Evolutionary conservation across 352 stramenopile species (phyloP).

Genomic region (Phytophthora pini): DNA sequence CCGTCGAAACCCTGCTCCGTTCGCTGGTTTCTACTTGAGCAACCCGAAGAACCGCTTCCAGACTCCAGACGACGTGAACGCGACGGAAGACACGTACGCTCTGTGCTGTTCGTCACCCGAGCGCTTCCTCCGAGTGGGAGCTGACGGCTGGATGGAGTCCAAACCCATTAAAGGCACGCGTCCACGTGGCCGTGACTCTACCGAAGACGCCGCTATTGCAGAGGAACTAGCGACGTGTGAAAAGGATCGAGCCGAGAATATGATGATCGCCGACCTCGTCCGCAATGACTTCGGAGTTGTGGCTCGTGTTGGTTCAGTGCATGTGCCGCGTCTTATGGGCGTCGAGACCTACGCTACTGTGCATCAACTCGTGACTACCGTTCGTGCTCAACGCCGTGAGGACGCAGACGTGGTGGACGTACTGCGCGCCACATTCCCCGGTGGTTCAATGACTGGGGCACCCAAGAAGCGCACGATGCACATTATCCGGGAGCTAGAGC

Average conservation of each 20-base stretch:
- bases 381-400: constrained; percentile 76
- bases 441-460: constrained; percentile 98
- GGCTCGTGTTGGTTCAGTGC: constrained; percentile 90
- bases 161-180: constrained; percentile 98
- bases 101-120: constrained; percentile 97
- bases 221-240: constrained; percentile 80
- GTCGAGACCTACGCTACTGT: constrained; percentile 97
- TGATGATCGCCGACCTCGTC: constrained; percentile 98
- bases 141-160: constrained; percentile 90
- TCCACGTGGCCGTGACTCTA: constrained; percentile 48
- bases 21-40: constrained; percentile 91
- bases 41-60: constrained; percentile 54
- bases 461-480: constrained; percentile 97
- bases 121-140: constrained; percentile 89
- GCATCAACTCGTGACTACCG: constrained; percentile 97
- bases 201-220: constrained; percentile 69
- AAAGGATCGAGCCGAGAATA: constrained; percentile 97
- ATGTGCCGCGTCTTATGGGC: constrained; percentile 94
- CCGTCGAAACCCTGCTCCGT: constrained; percentile 94
- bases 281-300: constrained; percentile 96
- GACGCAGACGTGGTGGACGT: constrained; percentile 88
- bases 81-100: constrained; percentile 68
- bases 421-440: constrained; percentile 95
- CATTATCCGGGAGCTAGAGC: constrained; percentile 94
- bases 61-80: background rate